Base-by-base conservation (phyloP, 495 filamentous ascomycete genomes). In the Penicillium herquei region DNA sequence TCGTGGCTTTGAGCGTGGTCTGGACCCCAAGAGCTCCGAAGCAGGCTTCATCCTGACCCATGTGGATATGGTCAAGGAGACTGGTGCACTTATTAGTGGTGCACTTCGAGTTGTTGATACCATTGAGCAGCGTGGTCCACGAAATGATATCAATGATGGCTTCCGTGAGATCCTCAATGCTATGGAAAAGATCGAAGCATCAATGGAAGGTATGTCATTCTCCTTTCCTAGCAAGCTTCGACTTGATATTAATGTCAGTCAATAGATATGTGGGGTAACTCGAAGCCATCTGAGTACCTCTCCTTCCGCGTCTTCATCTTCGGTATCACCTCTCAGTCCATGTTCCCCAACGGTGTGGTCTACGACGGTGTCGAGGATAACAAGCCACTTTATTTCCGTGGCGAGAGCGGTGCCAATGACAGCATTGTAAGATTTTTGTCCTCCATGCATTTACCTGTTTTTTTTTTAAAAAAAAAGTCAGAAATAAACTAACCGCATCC, bases 251-350 rank as follows among this genome's bases (percentile, higher is more conserved):
- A 58, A 65, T 54, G 52, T 43, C 52, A 64, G 30, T 21, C 12
- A 6, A 35, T 49, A 87, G 84, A 80, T 21, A 96, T 96, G 91
- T 96, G 92, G 92, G 76, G 75, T 35, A 87, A 89, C 63, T 90
- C 87, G 49, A 89, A 87, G 63, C 91, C 92, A 11, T 67, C 74
- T 4, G 81, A 88, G 45, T 96, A 96, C 70, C 86, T 84, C 33
- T 85, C 79, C 47, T 96, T 94, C 80, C 85, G 92, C 10, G 92
- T 91, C 33, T 96, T 96, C 73, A 96, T 96, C 70, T 96, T 95
- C 61, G 92, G 92, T 47, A 95, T 96, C 61, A 90, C 86, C 2
- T 85, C 80, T 7, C 92, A 96, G 68, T 84, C 81, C 43, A 96
- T 96, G 92, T 96, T 96, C 68, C 92, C 92, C 3, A 76, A 88